Percentiles rank a stretch among this genome's conserved stretches.
phyloP scores from a whole-genome alignment of 768 basidiomycete species.

The Clitopilus passeckerianus region DNA sequence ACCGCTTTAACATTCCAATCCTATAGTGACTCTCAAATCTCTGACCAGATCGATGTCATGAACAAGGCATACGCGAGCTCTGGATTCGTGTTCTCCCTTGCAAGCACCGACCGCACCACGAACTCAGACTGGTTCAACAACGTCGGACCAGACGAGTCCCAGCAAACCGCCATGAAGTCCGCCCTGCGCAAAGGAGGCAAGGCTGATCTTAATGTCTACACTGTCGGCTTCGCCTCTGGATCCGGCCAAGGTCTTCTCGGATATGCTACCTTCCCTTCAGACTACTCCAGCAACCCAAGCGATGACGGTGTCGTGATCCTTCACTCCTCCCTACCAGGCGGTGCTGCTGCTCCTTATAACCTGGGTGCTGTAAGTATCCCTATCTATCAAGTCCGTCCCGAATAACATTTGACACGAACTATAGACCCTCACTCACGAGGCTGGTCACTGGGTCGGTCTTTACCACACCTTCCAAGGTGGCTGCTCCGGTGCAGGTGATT shows the following conservation, averaged over 20 bases:
- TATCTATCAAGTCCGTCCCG: slow-evolving; percentile 8
- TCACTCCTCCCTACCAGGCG: slow-evolving; percentile 34
- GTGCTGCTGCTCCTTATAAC: slow-evolving; percentile 34
- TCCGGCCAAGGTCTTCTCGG: slow-evolving; percentile 36
- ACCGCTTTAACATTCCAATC: background rate
- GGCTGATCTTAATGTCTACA: slow-evolving; percentile 43
- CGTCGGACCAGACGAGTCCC: slow-evolving; percentile 26
- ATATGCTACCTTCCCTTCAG: slow-evolving; percentile 46
- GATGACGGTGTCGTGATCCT: slow-evolving; percentile 41
- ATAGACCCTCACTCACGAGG: slow-evolving; percentile 48
- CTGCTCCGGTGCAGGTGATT: slow-evolving; percentile 30
- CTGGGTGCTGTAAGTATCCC: slow-evolving; percentile 18
- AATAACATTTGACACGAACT: background rate
- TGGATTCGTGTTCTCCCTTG: slow-evolving; percentile 34
- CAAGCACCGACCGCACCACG: slow-evolving; percentile 33
- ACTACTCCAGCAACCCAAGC: slow-evolving; percentile 27
- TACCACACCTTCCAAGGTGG: slow-evolving; percentile 57
- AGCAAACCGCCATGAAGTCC: slow-evolving; percentile 46
- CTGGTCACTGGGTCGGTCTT: slow-evolving; percentile 51
- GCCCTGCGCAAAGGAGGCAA: slow-evolving; percentile 34
- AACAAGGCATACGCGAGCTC: slow-evolving; percentile 33
- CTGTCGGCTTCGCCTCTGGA: slow-evolving; percentile 30
- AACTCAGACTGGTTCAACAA: slow-evolving; percentile 45
- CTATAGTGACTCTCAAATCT: slow-evolving; percentile 27
- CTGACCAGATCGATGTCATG: slow-evolving; percentile 32